Percentiles rank a stretch among this genome's conserved stretches.
phyloP scores from a whole-genome alignment of 768 basidiomycete species.

The Agrocybe chaxingu region DNA sequence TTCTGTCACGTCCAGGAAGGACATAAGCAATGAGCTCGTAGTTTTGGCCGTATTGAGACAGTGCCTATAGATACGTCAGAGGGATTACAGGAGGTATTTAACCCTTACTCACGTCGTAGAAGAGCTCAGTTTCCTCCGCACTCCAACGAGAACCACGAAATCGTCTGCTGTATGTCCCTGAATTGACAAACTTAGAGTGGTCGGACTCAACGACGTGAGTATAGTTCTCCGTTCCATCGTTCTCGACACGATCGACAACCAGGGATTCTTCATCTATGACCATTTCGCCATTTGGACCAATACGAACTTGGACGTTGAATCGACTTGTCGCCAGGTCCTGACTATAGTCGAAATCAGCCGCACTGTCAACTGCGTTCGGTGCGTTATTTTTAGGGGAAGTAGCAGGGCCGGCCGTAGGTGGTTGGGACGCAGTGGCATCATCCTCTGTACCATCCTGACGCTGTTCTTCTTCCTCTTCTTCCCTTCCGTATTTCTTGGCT shows the following conservation, averaged over 20 bases:
- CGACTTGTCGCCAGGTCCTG: slow-evolving; percentile 63
- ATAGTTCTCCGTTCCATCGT: slow-evolving; percentile 65
- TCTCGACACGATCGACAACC: slow-evolving; percentile 72
- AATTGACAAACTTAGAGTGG: slow-evolving; percentile 82
- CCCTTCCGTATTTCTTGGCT: slow-evolving; percentile 70
- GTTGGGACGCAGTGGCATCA: slow-evolving; percentile 12
- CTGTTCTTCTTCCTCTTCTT: slow-evolving; percentile 38
- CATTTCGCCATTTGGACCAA: slow-evolving; percentile 84
- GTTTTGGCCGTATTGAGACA: slow-evolving; percentile 87
- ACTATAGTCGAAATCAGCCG: slow-evolving; percentile 68
- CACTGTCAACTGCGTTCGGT: slow-evolving; percentile 39
- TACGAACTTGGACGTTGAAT: slow-evolving; percentile 82
- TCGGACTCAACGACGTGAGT: slow-evolving; percentile 83
- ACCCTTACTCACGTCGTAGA: slow-evolving; percentile 65
- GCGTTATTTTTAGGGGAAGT: slow-evolving; percentile 13
- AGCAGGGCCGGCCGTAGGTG: slow-evolving; percentile 13
- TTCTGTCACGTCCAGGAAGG: slow-evolving; percentile 80
- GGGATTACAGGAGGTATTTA: slow-evolving; percentile 2
- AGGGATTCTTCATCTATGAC: slow-evolving; percentile 85
- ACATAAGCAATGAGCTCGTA: slow-evolving; percentile 89
- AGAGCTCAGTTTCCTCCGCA: slow-evolving; percentile 84
- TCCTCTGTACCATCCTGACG: slow-evolving; percentile 12
- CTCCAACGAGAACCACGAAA: slow-evolving; percentile 85
- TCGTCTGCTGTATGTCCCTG: slow-evolving; percentile 76
- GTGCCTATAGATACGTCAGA: slow-evolving; percentile 51